Evolutionary conservation across 257 asterid species (phyloP), one percentile per base, ranked within the genome.

Genomic region (Rhazya stricta): DNA sequence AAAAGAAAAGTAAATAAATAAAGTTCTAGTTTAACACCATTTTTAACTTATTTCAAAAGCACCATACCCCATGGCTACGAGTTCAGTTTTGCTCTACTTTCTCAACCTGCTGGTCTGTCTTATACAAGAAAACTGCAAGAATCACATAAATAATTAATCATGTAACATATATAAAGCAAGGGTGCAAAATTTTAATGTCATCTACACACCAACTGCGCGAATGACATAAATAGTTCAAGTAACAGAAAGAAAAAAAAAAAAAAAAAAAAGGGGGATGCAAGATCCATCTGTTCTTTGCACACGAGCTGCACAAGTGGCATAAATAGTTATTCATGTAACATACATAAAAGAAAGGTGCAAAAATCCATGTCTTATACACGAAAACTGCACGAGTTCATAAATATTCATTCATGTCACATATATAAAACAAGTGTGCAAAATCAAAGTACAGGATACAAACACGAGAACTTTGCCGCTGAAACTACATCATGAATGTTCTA

Each of bases 1-100:
- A 34, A 34, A 67, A 56, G 74, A 37, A 63, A 51, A 56, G 1
- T 67, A 74, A 21, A 76, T 6, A n/a, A n/a, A n/a, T n/a, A n/a
- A n/a, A n/a, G n/a, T n/a, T n/a, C n/a, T n/a, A n/a, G n/a, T 21
- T 21, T 21, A 71, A 60, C 19, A 4, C 43, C 3, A 12, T n/a
- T n/a, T 32, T 5, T 43, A 42, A 41, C 48, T 43, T 41, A 43
- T 7, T 71, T 32, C 45, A 50, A 41, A 5, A 30, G 42, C 67
- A 61, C 23, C 16, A 32, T 8, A 32, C 18, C 16, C 13, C 9
- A 34, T 4, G 37, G 42, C n/a, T 15, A 61, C 21, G 32, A 30
- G 67, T 61, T 18, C 25, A 61, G 15, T 61, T 61, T 61, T 32
- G n/a, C 42, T 61, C 8, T 15, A 61, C 41, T 15, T 61, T 32